Evolutionary conservation across 495 filamentous ascomycete species (phyloP), one percentile per base, ranked within the genome.

Genomic region (Neurospora cerealis): DNA sequence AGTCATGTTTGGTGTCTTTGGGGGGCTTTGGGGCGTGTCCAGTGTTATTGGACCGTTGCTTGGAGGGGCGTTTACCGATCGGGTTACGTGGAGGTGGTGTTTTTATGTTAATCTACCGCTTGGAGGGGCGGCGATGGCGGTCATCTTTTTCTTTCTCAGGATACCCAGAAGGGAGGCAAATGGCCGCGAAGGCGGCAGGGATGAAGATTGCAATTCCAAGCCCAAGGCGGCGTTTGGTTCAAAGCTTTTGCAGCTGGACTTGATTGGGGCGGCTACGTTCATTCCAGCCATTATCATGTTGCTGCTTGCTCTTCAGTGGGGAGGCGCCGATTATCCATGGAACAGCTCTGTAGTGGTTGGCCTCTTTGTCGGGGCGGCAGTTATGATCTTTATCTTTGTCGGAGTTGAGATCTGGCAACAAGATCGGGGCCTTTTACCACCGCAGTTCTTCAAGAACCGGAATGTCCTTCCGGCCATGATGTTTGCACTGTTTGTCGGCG

Each of bases 271-370:
- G 0, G 13, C 84, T 0, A 76, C 91, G 48, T 90, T 96, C 78
- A 81, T 96, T 24, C 91, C 91, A 5, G 86, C 85, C 19, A 87
- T 96, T 19, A 84, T 95, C 69, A 89, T 88, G 70, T 83, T 93
- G 19, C 79, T 96, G 54, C 84, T 97, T 0, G 94, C 93, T 0
- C 83, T 97, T 5, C 92, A 96, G 77, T 97, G 93, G 90, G 93
- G 92, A 46, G 93, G 93, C 0, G 85, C 85, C 7, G 87, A 83
- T 34, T 90, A 91, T 71, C 73, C 81, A 1, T 96, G 93, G 93
- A 80, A 75, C 39, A 83, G 84, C 73, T 85, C 81, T 13, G 88
- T 88, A 21, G 89, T 94, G 76, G 90, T 95, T 72, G 90, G 86
- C 3, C 84, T 95, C 0, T 86, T 95, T 41, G 85, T 92, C 17